Evolutionary conservation across 176 grass and related monocot genomes (phyloP).

Genomic region (Urochloa ruziziensis): DNA sequence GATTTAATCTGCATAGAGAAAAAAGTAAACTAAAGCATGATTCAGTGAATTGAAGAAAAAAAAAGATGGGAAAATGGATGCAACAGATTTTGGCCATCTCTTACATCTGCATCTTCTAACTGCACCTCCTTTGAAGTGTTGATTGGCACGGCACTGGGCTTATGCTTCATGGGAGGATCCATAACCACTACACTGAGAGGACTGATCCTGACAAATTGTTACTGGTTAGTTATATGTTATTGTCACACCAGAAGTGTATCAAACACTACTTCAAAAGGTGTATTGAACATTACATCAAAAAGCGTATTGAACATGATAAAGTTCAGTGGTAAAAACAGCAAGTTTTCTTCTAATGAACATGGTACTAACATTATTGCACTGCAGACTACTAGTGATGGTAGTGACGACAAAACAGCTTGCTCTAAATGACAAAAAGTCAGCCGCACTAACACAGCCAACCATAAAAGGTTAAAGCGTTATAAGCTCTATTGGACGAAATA

Average conservation of each 20-base stretch:
- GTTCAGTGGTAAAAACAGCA: not conserved
- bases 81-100: not conserved
- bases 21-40: not conserved
- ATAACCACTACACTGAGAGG: not conserved
- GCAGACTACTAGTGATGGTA: not conserved
- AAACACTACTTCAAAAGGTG: not conserved
- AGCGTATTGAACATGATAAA: not conserved
- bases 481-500: not conserved
- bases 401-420: not conserved
- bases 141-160: not conserved
- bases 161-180: conserved; percentile 4
- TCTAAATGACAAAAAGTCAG: not conserved
- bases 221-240: conserved; percentile 5
- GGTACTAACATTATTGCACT: not conserved
- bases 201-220: not conserved
- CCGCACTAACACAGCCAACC: not conserved
- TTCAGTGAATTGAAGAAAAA: not conserved
- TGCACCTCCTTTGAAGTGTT: not conserved
- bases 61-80: not conserved
- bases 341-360: not conserved
- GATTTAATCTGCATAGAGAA: not conserved
- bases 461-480: not conserved
- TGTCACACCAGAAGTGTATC: not conserved
- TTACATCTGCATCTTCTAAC: conserved; percentile 27
- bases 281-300: too few relatives aligned